Evolutionary conservation across 2,329 filamentous ascomycete genomes (phyloP).

Genomic region (Cadophora sp.): DNA sequence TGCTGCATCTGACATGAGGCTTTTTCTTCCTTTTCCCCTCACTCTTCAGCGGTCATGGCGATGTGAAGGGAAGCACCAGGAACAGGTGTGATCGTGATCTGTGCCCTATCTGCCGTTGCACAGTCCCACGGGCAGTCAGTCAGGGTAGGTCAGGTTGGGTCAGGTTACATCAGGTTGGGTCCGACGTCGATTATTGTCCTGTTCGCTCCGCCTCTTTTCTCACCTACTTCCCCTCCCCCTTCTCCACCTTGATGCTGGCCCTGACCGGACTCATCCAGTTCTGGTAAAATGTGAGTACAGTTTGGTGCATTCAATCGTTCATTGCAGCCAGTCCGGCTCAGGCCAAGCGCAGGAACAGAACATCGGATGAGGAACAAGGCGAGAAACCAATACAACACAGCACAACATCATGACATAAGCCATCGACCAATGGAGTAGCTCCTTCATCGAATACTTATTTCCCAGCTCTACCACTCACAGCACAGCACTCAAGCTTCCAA

Average conservation of each 20-base stretch:
- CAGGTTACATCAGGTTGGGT: constrained; percentile 8
- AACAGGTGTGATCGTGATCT: not conserved
- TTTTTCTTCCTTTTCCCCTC: not conserved
- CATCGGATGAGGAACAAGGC: constrained; percentile 2
- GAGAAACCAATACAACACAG: not conserved
- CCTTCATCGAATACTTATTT: not conserved
- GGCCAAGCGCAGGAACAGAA: not conserved
- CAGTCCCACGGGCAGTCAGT: not conserved
- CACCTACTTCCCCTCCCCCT: not conserved
- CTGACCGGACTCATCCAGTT: not conserved
- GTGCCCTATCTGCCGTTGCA: constrained; percentile 1
- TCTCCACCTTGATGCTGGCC: not conserved
- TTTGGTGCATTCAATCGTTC: not conserved
- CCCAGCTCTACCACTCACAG: constrained; percentile 1
- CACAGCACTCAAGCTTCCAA: not conserved
- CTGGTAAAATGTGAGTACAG: not conserved
- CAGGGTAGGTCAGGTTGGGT: not conserved
- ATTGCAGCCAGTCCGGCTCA: not conserved
- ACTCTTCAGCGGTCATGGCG: not conserved
- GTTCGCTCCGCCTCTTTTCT: not conserved
- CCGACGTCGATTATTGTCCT: not conserved
- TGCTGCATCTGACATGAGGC: constrained; percentile 12
- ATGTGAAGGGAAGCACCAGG: not conserved
- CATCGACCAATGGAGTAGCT: not conserved
- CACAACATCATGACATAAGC: not conserved